These are phyloP conservation scores for Nematodospora anomalae DNA, from an alignment of 1,139 yeast species.

Conservation along the genomic window DNA sequence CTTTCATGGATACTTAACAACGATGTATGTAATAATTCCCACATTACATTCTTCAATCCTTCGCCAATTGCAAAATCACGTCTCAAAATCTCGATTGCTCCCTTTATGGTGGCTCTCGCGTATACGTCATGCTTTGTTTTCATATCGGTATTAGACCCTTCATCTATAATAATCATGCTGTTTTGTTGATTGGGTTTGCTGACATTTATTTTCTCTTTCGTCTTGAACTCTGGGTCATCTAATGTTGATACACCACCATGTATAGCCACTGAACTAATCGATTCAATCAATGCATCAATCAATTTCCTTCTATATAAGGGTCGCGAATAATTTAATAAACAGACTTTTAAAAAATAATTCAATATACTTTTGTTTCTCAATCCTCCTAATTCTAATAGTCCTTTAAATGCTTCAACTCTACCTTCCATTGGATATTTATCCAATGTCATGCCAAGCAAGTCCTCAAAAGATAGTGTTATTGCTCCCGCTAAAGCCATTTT, in stretches of 20 bases:
- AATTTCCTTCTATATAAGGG: constrained; percentile 53
- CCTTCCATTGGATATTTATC: constrained; percentile 52
- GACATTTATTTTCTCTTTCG: constrained; percentile 26
- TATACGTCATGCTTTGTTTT: constrained; percentile 44
- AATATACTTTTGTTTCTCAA: constrained; percentile 61
- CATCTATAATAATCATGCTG: constrained; percentile 50
- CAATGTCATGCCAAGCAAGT: constrained; percentile 52
- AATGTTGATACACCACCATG: constrained; percentile 55
- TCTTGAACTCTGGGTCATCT: constrained; percentile 60
- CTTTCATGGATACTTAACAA: constrained; percentile 59
- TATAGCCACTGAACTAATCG: constrained; percentile 69
- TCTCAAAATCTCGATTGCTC: constrained; percentile 67
- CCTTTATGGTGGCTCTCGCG: constrained; percentile 51
- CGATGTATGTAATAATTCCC: constrained; percentile 71
- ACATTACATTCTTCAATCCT: constrained; percentile 59
- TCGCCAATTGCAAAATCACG: constrained; percentile 64
- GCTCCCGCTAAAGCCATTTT: constrained; percentile 60
- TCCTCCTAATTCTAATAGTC: constrained; percentile 74
- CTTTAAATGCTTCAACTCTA: constrained; percentile 68
- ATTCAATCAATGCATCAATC: constrained; percentile 45
- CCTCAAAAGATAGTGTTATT: constrained; percentile 50
- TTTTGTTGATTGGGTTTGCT: constrained; percentile 15
- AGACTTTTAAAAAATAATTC: constrained; percentile 58
- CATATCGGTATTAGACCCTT: constrained; percentile 45
- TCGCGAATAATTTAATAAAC: constrained; percentile 54